Conservation (phyloP, 441 rosid species). For the Bocquillonia castaneifolia region DNA sequence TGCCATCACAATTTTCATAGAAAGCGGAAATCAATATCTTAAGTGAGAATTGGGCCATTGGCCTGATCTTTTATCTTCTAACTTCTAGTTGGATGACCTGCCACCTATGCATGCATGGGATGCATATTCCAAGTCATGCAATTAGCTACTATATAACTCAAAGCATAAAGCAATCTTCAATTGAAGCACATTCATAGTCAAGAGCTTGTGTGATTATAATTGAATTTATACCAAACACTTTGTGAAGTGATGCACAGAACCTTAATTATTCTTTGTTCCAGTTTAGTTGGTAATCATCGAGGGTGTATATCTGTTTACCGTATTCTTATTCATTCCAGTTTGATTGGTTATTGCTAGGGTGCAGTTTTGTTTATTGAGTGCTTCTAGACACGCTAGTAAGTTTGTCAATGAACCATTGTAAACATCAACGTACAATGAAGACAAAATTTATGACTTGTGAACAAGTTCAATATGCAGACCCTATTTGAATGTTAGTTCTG, state of each 20-base stretch:
- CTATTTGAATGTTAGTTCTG: too few species aligned
- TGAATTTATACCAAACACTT: not conserved
- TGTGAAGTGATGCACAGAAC: not conserved
- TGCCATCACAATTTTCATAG: not conserved
- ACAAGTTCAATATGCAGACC: too few species aligned
- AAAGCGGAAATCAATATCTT: not conserved
- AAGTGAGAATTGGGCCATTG: too few species aligned
- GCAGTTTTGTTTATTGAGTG: not conserved
- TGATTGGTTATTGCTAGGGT: too few species aligned
- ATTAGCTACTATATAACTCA: not conserved
- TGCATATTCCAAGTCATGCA: not conserved
- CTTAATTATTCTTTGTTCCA: not conserved
- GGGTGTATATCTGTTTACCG: not conserved
- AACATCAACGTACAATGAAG: not conserved
- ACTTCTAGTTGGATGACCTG: not conserved
- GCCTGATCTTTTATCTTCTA: not conserved
- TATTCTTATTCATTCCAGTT: too few species aligned
- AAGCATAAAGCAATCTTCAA: not conserved
- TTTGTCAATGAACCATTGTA: not conserved
- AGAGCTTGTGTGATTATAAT: not conserved
- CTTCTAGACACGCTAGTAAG: not conserved
- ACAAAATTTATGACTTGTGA: not conserved
- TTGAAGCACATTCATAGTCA: not conserved
- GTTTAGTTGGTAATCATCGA: not conserved
- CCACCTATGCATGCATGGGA: not conserved